Conservation (phyloP, 495 filamentous ascomycete species). For the Talaromyces nanjingensis region DNA sequence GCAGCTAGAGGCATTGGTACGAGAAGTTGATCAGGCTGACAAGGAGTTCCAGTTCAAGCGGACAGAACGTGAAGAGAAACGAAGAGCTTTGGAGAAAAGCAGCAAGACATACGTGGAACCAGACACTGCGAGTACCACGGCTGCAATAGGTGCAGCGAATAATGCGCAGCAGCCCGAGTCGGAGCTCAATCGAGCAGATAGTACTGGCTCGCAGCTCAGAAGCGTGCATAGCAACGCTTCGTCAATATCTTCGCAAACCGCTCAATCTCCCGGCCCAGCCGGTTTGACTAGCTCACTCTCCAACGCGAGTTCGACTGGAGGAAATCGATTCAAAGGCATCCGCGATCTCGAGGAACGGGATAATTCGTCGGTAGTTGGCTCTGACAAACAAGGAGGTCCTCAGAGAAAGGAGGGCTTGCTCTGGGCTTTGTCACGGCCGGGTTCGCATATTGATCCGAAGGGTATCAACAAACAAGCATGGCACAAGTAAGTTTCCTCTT, state of each 20-base stretch:
- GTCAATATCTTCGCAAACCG: conserved; percentile 40
- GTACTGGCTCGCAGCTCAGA: conserved; percentile 59
- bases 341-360: conserved; percentile 84
- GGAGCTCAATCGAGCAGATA: conserved; percentile 64
- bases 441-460: conserved; percentile 90
- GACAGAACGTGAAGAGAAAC: conserved; percentile 89
- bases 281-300: conserved; percentile 27
- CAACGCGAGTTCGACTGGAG: conserved; percentile 34
- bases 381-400: conserved; percentile 39
- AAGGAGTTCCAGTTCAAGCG: conserved; percentile 93
- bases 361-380: conserved; percentile 25
- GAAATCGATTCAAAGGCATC: conserved; percentile 76
- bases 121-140: conserved; percentile 36
- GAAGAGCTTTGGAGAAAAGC: conserved; percentile 81
- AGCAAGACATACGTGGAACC: conserved; percentile 76
- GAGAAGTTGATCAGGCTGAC: conserved; percentile 83
- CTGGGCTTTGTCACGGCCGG: conserved; percentile 89
- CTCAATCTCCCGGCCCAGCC: conserved; percentile 22
- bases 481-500: conserved; percentile 76
- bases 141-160: conserved; percentile 28
- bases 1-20: conserved; percentile 84
- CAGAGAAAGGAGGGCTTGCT: conserved; percentile 86
- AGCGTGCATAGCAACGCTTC: conserved; percentile 40
- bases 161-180: conserved; percentile 44
- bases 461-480: conserved; percentile 94